Evolutionary conservation across 2,329 filamentous ascomycete species (phyloP), one percentile per base, ranked within the genome.

Genomic region (Aspergillus quadrilineatus): DNA sequence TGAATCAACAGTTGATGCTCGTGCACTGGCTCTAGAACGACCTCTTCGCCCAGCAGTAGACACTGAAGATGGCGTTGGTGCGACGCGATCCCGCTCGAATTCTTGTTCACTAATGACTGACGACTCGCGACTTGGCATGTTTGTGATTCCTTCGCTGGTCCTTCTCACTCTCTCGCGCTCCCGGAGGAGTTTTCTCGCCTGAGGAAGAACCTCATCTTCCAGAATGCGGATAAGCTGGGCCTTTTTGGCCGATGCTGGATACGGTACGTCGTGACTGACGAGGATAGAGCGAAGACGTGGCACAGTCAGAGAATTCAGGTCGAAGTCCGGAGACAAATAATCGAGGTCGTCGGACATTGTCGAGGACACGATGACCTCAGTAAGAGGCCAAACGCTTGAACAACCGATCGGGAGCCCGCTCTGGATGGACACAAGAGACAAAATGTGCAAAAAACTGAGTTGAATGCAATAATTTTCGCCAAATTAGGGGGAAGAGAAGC

Each of bases 161-260:
- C 93, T 86, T 77, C 92, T 92, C 12, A 92, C 92, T 56, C 86
- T 84, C 42, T 89, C 87, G 65, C 89, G 86, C 51, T 88, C 86
- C 10, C 84, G 83, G 32, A 96, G 80, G 26, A 97, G 83, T 73
- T 88, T 89, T 63, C 84, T 84, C 1, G 90, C 88, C 66, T 93
- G 88, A 0, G 93, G 89, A 4, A 90, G 77, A 29, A 99, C 83
- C 61, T 94, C 80, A 32, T 89, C 81, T 69, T 88, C 86, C 75
- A 99, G 92, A 46, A 97, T 85, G 6, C 89, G 86, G 58, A 99
- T 82, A 22, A 99, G 85, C 69, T 96, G 88, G 0, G 85, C 79
- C 78, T 99, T 99, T 78, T 97, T 99, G 10, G 94, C 92, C 4
- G 87, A 92, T 0, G 90, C 87, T 4, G 92, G 88, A 71, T 96